Percentiles rank a stretch among this genome's conserved stretches.
Evolutionary conservation across 176 grass and related monocot genomes (phyloP).

Genomic region (Raddia guianensis): DNA sequence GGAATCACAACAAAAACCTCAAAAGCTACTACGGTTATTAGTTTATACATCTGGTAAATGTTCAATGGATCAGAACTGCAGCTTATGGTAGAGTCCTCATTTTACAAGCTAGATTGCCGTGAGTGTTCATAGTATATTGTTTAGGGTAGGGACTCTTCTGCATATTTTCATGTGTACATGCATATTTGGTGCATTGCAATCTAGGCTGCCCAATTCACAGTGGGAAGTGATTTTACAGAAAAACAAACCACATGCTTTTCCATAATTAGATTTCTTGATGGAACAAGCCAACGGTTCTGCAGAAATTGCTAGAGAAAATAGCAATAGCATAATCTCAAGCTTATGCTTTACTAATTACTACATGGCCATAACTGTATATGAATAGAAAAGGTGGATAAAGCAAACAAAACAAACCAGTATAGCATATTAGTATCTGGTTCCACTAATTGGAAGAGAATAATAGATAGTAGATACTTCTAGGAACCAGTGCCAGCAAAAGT

Average conservation of each 20-base stretch:
- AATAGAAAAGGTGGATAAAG: not conserved
- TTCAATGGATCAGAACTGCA: not conserved
- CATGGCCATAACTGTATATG: not conserved
- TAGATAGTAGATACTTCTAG: not conserved
- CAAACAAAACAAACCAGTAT: not conserved
- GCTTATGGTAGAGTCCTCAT: not conserved
- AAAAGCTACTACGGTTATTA: not conserved
- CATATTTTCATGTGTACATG: too few species aligned
- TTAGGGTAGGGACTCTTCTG: too few species aligned
- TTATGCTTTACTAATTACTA: conserved; percentile 1
- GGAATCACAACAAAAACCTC: not conserved
- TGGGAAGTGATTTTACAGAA: conserved; percentile 14
- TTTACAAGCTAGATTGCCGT: conserved; percentile 1
- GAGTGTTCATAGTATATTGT: too few species aligned
- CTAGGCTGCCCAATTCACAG: too few species aligned
- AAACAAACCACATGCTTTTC: not conserved
- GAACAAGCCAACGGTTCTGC: not conserved
- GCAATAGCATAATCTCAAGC: not conserved
- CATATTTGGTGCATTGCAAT: too few species aligned
- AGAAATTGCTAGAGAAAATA: conserved; percentile 23
- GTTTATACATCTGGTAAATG: not conserved
- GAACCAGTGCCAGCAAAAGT: not conserved
- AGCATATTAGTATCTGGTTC: conserved; percentile 16
- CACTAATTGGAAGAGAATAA: conserved; percentile 19
- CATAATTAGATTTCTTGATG: not conserved